phyloP scores from a whole-genome alignment of 148 eudicot species.

The Polygonum maritimum region DNA sequence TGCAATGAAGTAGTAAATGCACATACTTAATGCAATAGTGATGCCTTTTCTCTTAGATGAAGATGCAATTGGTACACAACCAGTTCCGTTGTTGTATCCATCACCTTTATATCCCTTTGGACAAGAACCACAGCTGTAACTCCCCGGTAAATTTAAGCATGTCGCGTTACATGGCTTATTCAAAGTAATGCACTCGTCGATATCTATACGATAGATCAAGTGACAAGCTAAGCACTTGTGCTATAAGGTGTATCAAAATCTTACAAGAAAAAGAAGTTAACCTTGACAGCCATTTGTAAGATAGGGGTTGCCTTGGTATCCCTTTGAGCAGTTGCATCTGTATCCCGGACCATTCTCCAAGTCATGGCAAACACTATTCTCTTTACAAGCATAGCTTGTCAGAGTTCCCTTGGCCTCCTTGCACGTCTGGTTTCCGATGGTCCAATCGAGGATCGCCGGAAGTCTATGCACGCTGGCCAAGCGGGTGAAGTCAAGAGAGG shows the following conservation, averaged over 20 bases:
- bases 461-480: not conserved
- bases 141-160: not conserved
- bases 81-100: not conserved
- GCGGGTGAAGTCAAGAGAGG: not conserved
- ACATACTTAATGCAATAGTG: not conserved
- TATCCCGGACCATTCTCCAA: not conserved
- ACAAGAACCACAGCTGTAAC: not conserved
- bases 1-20: too few species aligned
- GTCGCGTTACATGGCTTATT: not conserved
- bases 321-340: not conserved
- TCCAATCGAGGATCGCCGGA: not conserved
- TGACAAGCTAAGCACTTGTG: not conserved
- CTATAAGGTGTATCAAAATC: not conserved
- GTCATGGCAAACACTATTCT: not conserved
- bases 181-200: not conserved
- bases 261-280: too few species aligned
- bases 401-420: not conserved
- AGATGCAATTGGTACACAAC: not conserved
- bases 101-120: not conserved
- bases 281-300: not conserved
- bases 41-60: slow-evolving; percentile 3
- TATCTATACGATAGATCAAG: not conserved
- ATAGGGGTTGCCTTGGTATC: not conserved
- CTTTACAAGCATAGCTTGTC: not conserved
- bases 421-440: not conserved